Percentiles rank a stretch among this genome's conserved stretches.
Evolutionary conservation across 495 filamentous ascomycete genomes (phyloP).

Genomic region (Aspergillus wentii): DNA sequence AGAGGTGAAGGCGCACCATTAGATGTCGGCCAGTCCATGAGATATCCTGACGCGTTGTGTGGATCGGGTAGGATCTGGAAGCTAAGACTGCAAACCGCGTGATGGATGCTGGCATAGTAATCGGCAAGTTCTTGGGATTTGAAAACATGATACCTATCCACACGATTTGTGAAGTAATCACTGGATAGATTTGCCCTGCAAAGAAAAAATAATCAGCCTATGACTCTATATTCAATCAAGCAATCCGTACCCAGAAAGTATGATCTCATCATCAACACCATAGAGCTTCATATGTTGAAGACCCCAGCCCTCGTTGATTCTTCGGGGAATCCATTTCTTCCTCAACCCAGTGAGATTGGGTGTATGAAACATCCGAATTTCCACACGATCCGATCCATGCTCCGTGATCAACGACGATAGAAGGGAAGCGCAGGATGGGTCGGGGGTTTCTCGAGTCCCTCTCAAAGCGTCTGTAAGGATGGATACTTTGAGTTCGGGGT

Average conservation of each 20-base stretch:
- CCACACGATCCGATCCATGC: constrained; percentile 81
- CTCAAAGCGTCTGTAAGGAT: constrained; percentile 91
- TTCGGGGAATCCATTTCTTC: constrained; percentile 76
- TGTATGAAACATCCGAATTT: constrained; percentile 96
- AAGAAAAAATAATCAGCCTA: constrained; percentile 7
- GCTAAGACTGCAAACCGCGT: constrained; percentile 72
- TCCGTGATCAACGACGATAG: constrained; percentile 74
- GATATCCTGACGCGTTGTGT: constrained; percentile 55
- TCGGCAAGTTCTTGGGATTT: constrained; percentile 70
- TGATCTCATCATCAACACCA: constrained; percentile 91
- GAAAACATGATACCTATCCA: constrained; percentile 94
- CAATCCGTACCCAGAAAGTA: constrained; percentile 72
- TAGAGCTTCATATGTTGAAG: constrained; percentile 99
- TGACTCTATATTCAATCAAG: background rate
- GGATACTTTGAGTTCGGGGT: constrained; percentile 75
- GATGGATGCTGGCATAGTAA: constrained; percentile 75
- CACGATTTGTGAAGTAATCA: constrained; percentile 94
- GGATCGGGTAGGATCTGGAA: constrained; percentile 67
- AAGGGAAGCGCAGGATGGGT: constrained; percentile 85
- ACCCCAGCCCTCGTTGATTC: constrained; percentile 98
- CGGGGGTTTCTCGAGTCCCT: constrained; percentile 84
- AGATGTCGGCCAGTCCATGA: constrained; percentile 69
- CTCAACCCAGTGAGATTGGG: constrained; percentile 86
- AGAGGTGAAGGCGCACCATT: constrained; percentile 73
- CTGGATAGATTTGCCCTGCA: constrained; percentile 79